phyloP scores from a whole-genome alignment of 805 yeast species.

The Hermanozyma aechmeae region DNA sequence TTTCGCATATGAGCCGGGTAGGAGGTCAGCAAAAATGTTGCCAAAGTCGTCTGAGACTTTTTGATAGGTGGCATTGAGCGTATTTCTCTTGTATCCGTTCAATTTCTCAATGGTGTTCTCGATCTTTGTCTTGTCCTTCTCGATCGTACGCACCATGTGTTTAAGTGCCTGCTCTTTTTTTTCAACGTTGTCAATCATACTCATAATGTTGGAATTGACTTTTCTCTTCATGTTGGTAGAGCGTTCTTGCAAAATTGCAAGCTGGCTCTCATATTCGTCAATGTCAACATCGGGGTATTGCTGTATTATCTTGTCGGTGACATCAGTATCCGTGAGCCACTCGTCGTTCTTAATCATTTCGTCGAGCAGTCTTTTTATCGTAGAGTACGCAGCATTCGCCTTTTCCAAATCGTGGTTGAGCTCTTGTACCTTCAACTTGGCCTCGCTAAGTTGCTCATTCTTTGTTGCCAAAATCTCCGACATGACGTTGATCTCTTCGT shows the following conservation, averaged over 20 bases:
- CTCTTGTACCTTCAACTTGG: constrained; percentile 44
- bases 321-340: constrained; percentile 65
- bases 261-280: constrained; percentile 50
- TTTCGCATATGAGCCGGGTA: constrained; percentile 87
- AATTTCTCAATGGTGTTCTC: constrained; percentile 78
- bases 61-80: constrained; percentile 75
- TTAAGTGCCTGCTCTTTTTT: constrained; percentile 72
- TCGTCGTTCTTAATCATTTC: constrained; percentile 45
- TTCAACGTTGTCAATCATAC: constrained; percentile 85
- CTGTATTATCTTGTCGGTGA: constrained; percentile 45
- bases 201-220: constrained; percentile 81
- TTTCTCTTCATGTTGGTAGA: constrained; percentile 66
- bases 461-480: constrained; percentile 34
- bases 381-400: constrained; percentile 25
- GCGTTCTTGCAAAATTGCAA: constrained; percentile 45
- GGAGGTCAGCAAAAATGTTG: constrained; percentile 72
- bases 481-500: constrained; percentile 67
- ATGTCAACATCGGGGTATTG: constrained; percentile 58
- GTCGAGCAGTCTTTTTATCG: constrained; percentile 31
- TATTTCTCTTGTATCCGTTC: constrained; percentile 77
- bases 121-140: constrained; percentile 81
- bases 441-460: constrained; percentile 34
- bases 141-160: constrained; percentile 77
- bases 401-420: constrained; percentile 48
- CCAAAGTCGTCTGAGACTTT: constrained; percentile 90